Evolutionary conservation across 768 basidiomycete species (phyloP).

Genomic region (Nidularia sp.): DNA sequence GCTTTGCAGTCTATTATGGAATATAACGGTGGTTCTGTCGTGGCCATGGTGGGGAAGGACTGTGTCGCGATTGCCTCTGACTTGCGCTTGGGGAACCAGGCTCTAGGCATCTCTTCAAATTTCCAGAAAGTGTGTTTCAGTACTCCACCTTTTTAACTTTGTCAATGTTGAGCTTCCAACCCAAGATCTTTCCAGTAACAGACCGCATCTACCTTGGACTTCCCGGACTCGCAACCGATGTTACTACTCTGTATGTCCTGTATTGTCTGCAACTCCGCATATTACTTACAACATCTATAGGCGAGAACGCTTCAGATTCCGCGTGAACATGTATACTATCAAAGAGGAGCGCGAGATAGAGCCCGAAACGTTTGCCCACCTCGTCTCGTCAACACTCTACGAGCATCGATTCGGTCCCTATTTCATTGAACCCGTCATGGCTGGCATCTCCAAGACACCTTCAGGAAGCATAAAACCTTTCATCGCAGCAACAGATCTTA

Average conservation of each 20-base stretch:
- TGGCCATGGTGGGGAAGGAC: constrained; percentile 99
- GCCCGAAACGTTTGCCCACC: constrained; percentile 93
- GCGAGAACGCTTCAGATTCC: constrained; percentile 85
- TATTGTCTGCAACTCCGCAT: constrained; percentile 1
- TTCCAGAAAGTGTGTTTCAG: constrained; percentile 78
- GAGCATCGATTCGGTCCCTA: constrained; percentile 95
- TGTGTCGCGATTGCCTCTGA: constrained; percentile 99
- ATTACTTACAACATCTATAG: constrained; percentile 32
- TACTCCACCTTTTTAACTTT: not conserved
- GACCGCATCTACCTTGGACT: constrained; percentile 91
- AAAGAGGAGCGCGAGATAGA: constrained; percentile 98
- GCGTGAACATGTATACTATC: constrained; percentile 99
- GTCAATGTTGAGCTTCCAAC: not conserved
- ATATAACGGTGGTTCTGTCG: constrained; percentile 94
- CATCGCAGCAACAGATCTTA: constrained; percentile 92
- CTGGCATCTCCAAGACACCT: constrained; percentile 75
- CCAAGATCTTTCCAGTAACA: constrained; percentile 88
- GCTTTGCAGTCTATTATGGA: constrained; percentile 79
- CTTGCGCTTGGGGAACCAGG: constrained; percentile 84
- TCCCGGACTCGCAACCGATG: constrained; percentile 90
- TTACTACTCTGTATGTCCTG: constrained; percentile 74
- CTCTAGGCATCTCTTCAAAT: constrained; percentile 82
- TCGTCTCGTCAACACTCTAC: constrained; percentile 93
- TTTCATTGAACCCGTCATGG: constrained; percentile 95
- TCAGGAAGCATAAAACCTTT: constrained; percentile 80